Percentiles rank a stretch among this genome's conserved stretches.
phyloP scores from a whole-genome alignment of 306 rosid species.

The Sicyos baderoa region DNA sequence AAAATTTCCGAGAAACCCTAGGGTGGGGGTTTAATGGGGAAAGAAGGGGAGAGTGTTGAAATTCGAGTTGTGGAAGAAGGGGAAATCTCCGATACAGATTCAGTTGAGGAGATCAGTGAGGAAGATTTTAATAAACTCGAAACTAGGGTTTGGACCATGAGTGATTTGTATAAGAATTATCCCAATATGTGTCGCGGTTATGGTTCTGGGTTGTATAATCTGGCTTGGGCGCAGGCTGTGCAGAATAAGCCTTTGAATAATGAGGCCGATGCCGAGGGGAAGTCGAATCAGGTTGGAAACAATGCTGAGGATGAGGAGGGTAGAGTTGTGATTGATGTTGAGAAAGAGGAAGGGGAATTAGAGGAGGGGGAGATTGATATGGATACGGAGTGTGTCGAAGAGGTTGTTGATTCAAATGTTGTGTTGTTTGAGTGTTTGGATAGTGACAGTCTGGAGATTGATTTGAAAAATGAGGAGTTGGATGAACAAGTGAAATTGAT shows the following conservation, averaged over 20 bases:
- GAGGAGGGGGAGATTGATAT: conserved; percentile 99
- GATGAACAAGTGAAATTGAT: conserved; percentile 28
- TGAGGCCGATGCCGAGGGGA: conserved; percentile 43
- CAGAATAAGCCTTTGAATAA: conserved; percentile 87
- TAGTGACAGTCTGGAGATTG: conserved; percentile 23
- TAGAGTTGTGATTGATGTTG: conserved; percentile 33
- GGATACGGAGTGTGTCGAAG: conserved; percentile 41
- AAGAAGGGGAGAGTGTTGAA: conserved; percentile 26
- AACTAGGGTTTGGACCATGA: conserved; percentile 69
- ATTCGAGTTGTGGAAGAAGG: conserved; percentile 86
- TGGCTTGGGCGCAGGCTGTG: conserved; percentile 96
- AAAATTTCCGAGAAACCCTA: conserved; percentile 26
- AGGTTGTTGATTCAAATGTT: conserved; percentile 1
- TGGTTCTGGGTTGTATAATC: conserved; percentile 53
- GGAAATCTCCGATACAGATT: conserved; percentile 82
- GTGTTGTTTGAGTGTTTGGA: conserved; percentile 19
- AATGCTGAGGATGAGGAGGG: conserved; percentile 28
- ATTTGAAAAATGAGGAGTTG: conserved; percentile 23
- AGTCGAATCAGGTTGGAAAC: conserved; percentile 22
- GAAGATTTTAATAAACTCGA: conserved; percentile 77
- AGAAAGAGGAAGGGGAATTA: conserved; percentile 83
- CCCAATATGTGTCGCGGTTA: conserved; percentile 55
- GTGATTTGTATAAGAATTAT: conserved; percentile 52
- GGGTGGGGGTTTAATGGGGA: conserved; percentile 38
- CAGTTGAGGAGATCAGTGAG: conserved; percentile 81